Evolutionary conservation across 352 stramenopile genomes (phyloP).

Genomic region (Globisporangium abappressorium): DNA sequence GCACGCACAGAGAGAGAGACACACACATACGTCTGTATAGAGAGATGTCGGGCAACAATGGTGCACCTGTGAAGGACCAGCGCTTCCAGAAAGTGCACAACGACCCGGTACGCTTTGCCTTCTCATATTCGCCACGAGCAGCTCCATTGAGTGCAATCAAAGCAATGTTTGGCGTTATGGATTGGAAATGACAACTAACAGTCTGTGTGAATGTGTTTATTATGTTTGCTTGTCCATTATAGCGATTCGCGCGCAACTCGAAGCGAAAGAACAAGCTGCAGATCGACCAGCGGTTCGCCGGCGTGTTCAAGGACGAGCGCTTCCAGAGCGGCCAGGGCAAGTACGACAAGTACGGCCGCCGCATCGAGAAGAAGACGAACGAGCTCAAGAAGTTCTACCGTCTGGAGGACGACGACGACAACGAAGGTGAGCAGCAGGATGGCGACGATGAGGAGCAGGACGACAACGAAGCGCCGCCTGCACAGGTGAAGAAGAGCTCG

Average conservation of each 20-base stretch:
- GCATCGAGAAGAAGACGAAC: slow-evolving; percentile 75
- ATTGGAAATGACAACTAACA: background rate
- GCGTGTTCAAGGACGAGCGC: slow-evolving; percentile 65
- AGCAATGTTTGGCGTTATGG: background rate
- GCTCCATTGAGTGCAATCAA: background rate
- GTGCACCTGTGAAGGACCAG: slow-evolving; percentile 48
- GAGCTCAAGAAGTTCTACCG: slow-evolving; percentile 82
- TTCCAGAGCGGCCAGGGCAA: slow-evolving; percentile 83
- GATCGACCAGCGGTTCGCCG: slow-evolving; percentile 77
- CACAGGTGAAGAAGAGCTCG: slow-evolving; percentile 17
- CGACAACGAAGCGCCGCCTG: slow-evolving; percentile 17
- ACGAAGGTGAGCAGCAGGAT: slow-evolving; percentile 17
- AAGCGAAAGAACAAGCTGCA: slow-evolving; percentile 84
- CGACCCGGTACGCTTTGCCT: slow-evolving; percentile 47
- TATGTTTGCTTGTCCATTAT: background rate
- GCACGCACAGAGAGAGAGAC: slow-evolving; percentile 2
- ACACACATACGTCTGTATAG: background rate
- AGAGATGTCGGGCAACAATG: slow-evolving; percentile 36
- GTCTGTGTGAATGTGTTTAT: background rate
- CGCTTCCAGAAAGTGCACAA: slow-evolving; percentile 87
- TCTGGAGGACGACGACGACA: slow-evolving; percentile 55
- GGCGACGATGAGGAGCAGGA: slow-evolving; percentile 18
- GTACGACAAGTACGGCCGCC: slow-evolving; percentile 86
- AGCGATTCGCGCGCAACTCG: slow-evolving; percentile 75
- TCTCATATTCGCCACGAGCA: slow-evolving; percentile 10